A percentile compares a stretch with the other conserved stretches of the same genome.
Evolutionary conservation across 78 protist species (phyloP).

Genomic region (Speleostelium caveatum): DNA sequence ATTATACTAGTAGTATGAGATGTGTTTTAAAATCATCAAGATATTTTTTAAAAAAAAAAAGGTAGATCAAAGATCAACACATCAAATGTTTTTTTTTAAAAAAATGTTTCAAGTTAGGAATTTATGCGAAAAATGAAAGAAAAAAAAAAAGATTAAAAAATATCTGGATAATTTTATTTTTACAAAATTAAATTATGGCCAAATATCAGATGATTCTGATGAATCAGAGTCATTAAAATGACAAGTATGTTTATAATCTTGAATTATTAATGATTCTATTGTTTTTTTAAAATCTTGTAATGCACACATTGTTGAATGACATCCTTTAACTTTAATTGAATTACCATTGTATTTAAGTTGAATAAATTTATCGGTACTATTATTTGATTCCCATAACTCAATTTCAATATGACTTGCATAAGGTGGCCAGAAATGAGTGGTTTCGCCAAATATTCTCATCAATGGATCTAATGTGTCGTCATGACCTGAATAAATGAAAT

Average conservation of each 20-base stretch:
- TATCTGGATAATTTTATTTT: too few relatives aligned
- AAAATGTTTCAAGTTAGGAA: too few relatives aligned
- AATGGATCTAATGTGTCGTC: conserved; percentile 70
- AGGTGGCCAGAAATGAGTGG: conserved; percentile 57
- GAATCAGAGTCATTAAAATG: neutral
- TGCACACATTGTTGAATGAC: conserved; percentile 46
- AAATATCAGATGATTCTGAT: too few relatives aligned
- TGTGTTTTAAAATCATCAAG: too few relatives aligned
- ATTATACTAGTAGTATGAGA: too few relatives aligned
- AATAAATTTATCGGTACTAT: neutral
- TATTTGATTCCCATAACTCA: conserved; percentile 55
- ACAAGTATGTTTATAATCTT: conserved; percentile 38
- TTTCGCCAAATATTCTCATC: conserved; percentile 33
- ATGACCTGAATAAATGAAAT: conserved; percentile 64
- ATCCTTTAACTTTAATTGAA: neutral
- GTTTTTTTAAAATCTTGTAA: conserved; percentile 24
- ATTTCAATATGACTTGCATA: conserved; percentile 67
- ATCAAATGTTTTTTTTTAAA: too few relatives aligned
- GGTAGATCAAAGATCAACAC: too few relatives aligned
- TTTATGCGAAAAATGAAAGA: too few relatives aligned
- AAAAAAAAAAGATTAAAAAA: too few relatives aligned
- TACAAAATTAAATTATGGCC: too few relatives aligned
- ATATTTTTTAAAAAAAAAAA: too few relatives aligned
- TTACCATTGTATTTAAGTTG: conserved; percentile 74
- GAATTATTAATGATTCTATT: conserved; percentile 23